A percentile compares a stretch with the other conserved stretches of the same genome.
These are phyloP conservation scores for Zarea fungicola DNA, from an alignment of 2,329 filamentous ascomycete genomes.

Conservation along the genomic window DNA sequence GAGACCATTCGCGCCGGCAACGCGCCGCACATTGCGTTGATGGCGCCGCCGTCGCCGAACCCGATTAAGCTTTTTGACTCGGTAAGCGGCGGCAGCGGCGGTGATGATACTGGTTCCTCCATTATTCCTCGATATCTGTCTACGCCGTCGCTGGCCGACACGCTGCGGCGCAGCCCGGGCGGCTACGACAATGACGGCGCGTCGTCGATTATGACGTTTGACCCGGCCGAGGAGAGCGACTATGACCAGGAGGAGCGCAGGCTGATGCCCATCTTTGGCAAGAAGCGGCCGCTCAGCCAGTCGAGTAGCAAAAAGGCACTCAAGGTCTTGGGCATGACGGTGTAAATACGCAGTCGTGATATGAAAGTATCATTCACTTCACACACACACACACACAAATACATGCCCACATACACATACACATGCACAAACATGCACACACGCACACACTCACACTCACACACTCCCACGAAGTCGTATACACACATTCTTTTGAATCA, in stretches of 20 bases:
- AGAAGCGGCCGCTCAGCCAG: conserved; percentile 29
- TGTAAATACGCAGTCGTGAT: conserved; percentile 18
- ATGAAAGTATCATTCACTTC: not conserved
- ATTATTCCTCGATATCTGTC: not conserved
- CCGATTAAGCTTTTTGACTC: not conserved
- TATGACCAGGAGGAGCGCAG: conserved; percentile 45
- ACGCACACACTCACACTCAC: no score
- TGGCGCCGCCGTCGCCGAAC: not conserved
- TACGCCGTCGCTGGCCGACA: not conserved
- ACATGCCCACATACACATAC: no score
- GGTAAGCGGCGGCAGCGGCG: not conserved
- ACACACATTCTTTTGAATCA: no score
- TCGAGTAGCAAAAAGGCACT: conserved; percentile 47
- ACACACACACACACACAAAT: not conserved
- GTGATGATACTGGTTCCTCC: not conserved
- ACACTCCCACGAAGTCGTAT: no score
- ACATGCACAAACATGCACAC: not conserved
- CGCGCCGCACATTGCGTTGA: not conserved
- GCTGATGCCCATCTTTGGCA: conserved; percentile 47
- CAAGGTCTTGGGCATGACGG: conserved; percentile 46
- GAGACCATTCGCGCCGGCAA: no score
- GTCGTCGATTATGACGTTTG: conserved; percentile 25
- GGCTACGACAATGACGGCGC: not conserved
- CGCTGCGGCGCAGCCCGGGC: not conserved
- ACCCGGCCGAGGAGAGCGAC: conserved; percentile 35